phyloP scores from a whole-genome alignment of 192 early-diverging fungal species.

The Paraglomus occultum region DNA sequence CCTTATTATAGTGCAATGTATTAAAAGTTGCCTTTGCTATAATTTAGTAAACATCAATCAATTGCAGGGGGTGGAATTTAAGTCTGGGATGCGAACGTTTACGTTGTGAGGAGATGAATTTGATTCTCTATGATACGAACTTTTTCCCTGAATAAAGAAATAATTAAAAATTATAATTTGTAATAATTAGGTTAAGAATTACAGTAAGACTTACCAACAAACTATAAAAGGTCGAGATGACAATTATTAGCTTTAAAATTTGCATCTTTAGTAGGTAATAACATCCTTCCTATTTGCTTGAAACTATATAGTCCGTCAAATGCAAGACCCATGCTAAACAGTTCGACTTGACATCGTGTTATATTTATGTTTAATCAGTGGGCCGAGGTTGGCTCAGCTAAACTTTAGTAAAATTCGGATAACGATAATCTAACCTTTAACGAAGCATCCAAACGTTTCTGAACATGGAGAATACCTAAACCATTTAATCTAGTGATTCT shows the following conservation, averaged over 20 bases:
- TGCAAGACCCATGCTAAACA: constrained; percentile 24
- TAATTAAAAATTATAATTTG: constrained; percentile 23
- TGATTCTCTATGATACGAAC: constrained; percentile 23
- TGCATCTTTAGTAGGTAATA: constrained; percentile 22
- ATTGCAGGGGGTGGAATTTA: constrained; percentile 22
- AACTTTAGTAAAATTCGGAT: constrained; percentile 23
- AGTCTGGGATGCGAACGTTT: constrained; percentile 8
- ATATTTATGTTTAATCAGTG: constrained; percentile 22
- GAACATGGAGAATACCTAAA: not conserved
- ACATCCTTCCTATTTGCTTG: constrained; percentile 21
- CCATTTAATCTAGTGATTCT: constrained; percentile 9
- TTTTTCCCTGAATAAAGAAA: constrained; percentile 16
- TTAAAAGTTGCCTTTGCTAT: too few relatives aligned
- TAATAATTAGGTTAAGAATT: constrained; percentile 17
- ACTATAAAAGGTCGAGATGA: constrained; percentile 24
- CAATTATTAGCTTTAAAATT: constrained; percentile 21
- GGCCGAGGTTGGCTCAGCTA: constrained; percentile 7
- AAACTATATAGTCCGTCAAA: constrained; percentile 15
- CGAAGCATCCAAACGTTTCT: constrained; percentile 14
- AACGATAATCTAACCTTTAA: constrained; percentile 15
- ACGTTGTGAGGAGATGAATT: constrained; percentile 25
- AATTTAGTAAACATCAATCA: too few relatives aligned
- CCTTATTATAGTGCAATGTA: too few relatives aligned
- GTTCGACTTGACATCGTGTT: constrained; percentile 17
- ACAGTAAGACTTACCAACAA: constrained; percentile 22